Evolutionary conservation across 2,329 filamentous ascomycete species (phyloP).

Genomic region (Exserohilum rostratum): DNA sequence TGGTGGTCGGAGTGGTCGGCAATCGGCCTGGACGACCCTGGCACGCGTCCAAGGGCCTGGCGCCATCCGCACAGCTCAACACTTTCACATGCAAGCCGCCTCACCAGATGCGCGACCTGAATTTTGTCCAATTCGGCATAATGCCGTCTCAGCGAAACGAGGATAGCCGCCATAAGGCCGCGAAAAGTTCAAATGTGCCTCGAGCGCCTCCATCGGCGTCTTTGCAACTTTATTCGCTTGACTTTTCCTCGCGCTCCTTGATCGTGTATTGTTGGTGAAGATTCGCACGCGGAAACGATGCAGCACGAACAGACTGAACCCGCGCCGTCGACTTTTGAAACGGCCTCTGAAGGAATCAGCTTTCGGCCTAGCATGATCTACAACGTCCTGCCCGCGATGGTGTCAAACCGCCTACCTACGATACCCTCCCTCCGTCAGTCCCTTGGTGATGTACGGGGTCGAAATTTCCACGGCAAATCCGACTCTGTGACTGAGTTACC

Average conservation of each 20-base stretch:
- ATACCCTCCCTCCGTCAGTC: constrained; percentile 57
- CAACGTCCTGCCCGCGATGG: constrained; percentile 59
- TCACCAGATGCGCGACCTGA: neutral
- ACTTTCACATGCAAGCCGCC: constrained; percentile 31
- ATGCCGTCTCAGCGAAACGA: constrained; percentile 18
- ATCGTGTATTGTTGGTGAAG: neutral
- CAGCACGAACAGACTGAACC: neutral
- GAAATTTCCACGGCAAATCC: constrained; percentile 24
- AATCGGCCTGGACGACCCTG: constrained; percentile 17
- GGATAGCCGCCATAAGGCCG: constrained; percentile 18
- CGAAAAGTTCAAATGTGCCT: constrained; percentile 1
- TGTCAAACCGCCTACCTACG: constrained; percentile 59
- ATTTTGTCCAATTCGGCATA: constrained; percentile 17
- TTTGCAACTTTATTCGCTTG: neutral
- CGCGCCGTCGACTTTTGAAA: constrained; percentile 13
- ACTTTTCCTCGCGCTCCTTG: constrained; percentile 1
- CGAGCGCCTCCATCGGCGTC: neutral
- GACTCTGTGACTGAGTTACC: constrained; percentile 24
- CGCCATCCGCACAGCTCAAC: constrained; percentile 13
- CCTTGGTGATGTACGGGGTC: constrained; percentile 34
- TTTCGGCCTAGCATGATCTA: constrained; percentile 56
- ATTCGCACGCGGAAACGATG: constrained; percentile 11
- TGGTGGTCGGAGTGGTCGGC: constrained; percentile 21
- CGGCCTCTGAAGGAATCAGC: constrained; percentile 14
- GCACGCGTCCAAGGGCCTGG: constrained; percentile 8